phyloP scores from a whole-genome alignment of 2,329 filamentous ascomycete genomes.

The Curvularia sp. region DNA sequence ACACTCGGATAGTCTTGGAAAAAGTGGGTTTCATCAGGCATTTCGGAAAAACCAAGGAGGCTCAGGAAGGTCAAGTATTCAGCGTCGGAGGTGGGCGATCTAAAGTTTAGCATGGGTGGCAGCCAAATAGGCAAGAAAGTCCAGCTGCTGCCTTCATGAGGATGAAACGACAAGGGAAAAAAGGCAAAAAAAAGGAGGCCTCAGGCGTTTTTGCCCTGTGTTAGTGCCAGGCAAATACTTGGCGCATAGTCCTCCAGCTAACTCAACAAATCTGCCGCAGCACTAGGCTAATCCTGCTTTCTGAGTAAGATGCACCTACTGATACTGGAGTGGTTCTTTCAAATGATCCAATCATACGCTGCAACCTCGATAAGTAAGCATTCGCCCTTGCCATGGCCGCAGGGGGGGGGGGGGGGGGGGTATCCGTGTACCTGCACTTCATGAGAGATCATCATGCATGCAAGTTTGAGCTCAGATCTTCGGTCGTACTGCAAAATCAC shows the following conservation, averaged over 20 bases:
- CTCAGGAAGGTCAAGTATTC: neutral
- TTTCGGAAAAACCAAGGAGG: neutral
- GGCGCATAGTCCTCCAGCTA: neutral
- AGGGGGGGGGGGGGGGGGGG: neutral
- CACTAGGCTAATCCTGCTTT: neutral
- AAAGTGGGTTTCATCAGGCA: neutral
- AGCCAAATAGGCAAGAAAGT: neutral
- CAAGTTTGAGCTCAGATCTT: neutral
- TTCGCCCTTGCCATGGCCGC: neutral
- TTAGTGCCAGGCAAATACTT: neutral
- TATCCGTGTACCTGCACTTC: neutral
- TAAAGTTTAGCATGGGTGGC: neutral
- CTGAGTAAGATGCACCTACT: neutral
- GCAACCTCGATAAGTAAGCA: neutral
- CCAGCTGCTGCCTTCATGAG: neutral
- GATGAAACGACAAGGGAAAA: neutral
- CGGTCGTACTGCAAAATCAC: neutral
- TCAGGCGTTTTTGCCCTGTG: neutral
- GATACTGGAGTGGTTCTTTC: neutral
- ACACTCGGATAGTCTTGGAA: neutral
- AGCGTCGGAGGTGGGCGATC: neutral
- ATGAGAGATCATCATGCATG: neutral
- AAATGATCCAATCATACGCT: neutral
- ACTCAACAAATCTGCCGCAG: neutral
- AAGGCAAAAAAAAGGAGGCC: neutral